Evolutionary conservation across 1,139 yeast species (phyloP), one percentile per base, ranked within the genome.

Genomic region (Torulaspora pretoriensis): DNA sequence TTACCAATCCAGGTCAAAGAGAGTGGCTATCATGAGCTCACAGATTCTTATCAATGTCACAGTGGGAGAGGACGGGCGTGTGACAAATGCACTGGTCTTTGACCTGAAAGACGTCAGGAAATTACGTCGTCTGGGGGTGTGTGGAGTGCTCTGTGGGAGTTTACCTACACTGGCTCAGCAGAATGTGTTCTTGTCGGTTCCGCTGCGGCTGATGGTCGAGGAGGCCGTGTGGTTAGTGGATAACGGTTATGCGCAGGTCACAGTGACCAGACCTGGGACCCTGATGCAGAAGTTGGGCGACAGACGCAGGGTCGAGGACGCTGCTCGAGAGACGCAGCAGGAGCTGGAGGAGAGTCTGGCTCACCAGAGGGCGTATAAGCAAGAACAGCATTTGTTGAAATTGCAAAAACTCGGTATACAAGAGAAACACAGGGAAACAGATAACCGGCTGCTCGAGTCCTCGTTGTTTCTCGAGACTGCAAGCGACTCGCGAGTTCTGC

Each of bases 151-250:
- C 14, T 69, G 78, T 1, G 98, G 98, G 0, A 83, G 96, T 0
- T 67, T 92, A 30, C 86, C 96, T 0, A 75, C 80, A 38, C 89
- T 90, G 16, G 95, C 97, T 2, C 98, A 92, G 63, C 98, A 92
- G 58, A 90, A 88, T 59, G 72, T 83, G 32, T 84, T 90, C 59
- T 71, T 87, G 42, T 95, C 96, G 1, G 68, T 90, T 3, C 98
- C 98, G 0, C 67, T 90, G 42, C 78, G 80, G 55, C 69, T 92
- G 37, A 75, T 80, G 68, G 65, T 78, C 0, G 95, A 85, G 65
- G 97, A 92, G 56, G 78, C 81, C 0, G 51, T 80, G 9, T 86
- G 87, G 80, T 68, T 88, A 31, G 70, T 83, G 3, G 69, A 71
- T 8, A 61, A 69, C 2, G 70, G 69, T 0, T 59, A 67, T 35